phyloP scores from a whole-genome alignment of 768 basidiomycete genomes.

The Phlebiopsis flavidoalba region DNA sequence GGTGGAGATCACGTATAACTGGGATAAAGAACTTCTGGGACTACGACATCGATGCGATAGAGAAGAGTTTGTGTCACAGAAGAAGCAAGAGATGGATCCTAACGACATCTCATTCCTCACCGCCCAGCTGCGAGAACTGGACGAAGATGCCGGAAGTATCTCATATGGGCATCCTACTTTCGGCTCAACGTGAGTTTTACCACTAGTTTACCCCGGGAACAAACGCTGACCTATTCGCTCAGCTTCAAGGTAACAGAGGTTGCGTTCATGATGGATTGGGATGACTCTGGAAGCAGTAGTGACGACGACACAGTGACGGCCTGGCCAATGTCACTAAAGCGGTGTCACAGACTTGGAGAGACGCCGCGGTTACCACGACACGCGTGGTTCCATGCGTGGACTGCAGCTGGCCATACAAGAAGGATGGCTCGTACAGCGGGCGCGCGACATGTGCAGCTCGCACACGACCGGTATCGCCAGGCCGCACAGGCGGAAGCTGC shows the following conservation, averaged over 20 bases:
- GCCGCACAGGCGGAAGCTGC: conserved; percentile 61
- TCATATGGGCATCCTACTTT: conserved; percentile 70
- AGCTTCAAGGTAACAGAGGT: conserved; percentile 75
- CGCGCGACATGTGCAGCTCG: conserved; percentile 71
- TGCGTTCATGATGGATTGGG: conserved; percentile 69
- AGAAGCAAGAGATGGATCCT: conserved; percentile 49
- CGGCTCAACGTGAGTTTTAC: conserved; percentile 58
- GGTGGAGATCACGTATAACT: conserved; percentile 56
- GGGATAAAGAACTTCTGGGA: conserved; percentile 64
- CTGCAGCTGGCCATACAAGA: conserved; percentile 62
- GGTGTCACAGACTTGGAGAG: conserved; percentile 42
- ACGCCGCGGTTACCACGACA: conserved; percentile 34
- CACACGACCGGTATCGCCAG: conserved; percentile 72
- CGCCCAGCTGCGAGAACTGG: conserved; percentile 53
- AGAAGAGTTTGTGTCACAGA: conserved; percentile 47
- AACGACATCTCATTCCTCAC: conserved; percentile 59
- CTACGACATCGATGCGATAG: conserved; percentile 53
- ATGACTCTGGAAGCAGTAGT: conserved; percentile 50
- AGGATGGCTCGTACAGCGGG: conserved; percentile 70
- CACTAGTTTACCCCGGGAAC: not conserved
- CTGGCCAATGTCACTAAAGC: conserved; percentile 50
- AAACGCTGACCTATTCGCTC: not conserved
- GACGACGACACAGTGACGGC: conserved; percentile 29
- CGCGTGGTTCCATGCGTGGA: conserved; percentile 60
- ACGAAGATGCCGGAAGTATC: conserved; percentile 62